Evolutionary conservation across 1,139 yeast species (phyloP).

Genomic region (Wickerhamomyces sp.): DNA sequence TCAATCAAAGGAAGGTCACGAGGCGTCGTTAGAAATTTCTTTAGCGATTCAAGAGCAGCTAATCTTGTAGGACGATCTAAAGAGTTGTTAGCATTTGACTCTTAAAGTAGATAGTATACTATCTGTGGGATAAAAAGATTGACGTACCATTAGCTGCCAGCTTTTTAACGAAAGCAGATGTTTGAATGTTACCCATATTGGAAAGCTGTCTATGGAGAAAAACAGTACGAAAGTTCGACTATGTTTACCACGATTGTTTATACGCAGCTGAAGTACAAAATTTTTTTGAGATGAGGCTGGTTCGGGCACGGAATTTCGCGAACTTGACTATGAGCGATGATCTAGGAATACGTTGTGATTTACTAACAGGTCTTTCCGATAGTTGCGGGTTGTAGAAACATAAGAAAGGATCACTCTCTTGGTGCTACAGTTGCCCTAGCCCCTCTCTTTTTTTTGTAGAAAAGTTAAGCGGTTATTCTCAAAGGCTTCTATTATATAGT

Average conservation of each 20-base stretch:
- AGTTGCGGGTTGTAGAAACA: too few relatives aligned
- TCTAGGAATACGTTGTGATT: too few relatives aligned
- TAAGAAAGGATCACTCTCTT: too few relatives aligned
- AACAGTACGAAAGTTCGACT: background rate
- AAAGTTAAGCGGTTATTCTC: too few relatives aligned
- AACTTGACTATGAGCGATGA: too few relatives aligned
- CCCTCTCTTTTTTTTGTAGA: too few relatives aligned
- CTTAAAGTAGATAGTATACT: background rate
- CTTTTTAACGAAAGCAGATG: conserved; percentile 62
- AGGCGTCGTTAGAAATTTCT: conserved; percentile 46
- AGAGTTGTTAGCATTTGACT: background rate
- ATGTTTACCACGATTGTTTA: too few relatives aligned
- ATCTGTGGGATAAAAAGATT: conserved; percentile 1
- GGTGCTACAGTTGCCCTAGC: too few relatives aligned
- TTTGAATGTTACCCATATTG: conserved; percentile 23
- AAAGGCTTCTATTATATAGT: too few relatives aligned
- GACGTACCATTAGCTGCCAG: conserved; percentile 67
- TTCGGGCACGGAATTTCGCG: conserved; percentile 1
- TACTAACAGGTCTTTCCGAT: too few relatives aligned
- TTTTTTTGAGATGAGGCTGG: conserved; percentile 3
- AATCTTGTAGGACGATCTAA: conserved; percentile 63
- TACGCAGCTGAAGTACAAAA: background rate
- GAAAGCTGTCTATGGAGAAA: background rate
- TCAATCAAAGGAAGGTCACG: conserved; percentile 44
- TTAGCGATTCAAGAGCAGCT: conserved; percentile 65